These are phyloP conservation scores for Blepharisma stoltei DNA, from an alignment of 73 alveolate genomes.

Conservation along the genomic window DNA sequence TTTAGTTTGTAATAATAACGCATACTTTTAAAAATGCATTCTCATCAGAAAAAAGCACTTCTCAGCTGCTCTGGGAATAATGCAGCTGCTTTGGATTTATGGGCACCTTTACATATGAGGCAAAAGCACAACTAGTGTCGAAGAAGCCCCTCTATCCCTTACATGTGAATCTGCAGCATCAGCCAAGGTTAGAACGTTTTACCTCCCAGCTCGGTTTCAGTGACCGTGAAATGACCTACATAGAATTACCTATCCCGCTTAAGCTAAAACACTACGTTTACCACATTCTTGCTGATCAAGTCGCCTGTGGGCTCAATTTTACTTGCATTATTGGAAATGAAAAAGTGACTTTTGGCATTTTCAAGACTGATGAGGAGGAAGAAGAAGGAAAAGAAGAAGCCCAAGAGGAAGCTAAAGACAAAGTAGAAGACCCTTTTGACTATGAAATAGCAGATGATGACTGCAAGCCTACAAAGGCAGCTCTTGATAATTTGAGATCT, in stretches of 20 bases:
- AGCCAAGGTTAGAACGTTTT: too few species aligned
- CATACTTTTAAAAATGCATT: too few species aligned
- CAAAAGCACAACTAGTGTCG: not conserved
- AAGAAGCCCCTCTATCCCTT: too few species aligned
- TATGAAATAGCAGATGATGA: not conserved
- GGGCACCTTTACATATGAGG: constrained; percentile 24
- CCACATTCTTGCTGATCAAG: constrained; percentile 9
- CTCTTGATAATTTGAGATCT: too few species aligned
- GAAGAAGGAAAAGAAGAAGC: too few species aligned
- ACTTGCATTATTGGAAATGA: not conserved
- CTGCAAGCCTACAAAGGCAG: not conserved
- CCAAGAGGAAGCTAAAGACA: too few species aligned
- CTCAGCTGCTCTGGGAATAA: not conserved
- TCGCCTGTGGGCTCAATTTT: not conserved
- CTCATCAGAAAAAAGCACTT: not conserved
- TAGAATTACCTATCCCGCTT: not conserved
- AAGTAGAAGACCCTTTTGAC: too few species aligned
- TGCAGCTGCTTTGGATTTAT: constrained; percentile 9
- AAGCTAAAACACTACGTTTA: not conserved
- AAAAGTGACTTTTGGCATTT: not conserved
- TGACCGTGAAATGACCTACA: not conserved
- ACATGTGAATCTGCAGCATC: too few species aligned
- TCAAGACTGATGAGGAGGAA: too few species aligned
- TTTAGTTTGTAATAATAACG: too few species aligned
- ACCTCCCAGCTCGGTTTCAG: not conserved